phyloP scores from a whole-genome alignment of 352 stramenopile genomes.

The Globisporangium cystogenes region DNA sequence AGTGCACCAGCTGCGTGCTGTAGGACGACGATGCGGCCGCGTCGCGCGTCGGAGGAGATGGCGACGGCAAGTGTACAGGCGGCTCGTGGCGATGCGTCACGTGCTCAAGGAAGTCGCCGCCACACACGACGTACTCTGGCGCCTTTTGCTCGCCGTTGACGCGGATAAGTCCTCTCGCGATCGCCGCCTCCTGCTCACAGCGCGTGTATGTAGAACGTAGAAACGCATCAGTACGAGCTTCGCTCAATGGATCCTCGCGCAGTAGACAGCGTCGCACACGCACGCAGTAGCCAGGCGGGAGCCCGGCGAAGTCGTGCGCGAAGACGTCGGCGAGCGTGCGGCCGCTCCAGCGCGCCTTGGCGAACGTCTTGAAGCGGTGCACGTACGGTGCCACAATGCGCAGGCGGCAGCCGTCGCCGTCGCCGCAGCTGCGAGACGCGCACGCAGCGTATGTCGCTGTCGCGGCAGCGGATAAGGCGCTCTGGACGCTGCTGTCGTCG shows the following conservation, averaged over 20 bases:
- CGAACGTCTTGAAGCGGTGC: conserved; percentile 88
- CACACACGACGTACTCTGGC: conserved; percentile 63
- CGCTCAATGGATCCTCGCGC: background rate
- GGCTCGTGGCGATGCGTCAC: conserved; percentile 93
- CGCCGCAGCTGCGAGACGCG: conserved; percentile 21
- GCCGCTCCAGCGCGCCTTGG: conserved; percentile 89
- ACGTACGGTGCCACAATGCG: conserved; percentile 82
- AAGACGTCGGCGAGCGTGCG: conserved; percentile 85
- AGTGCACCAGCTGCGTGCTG: conserved; percentile 24
- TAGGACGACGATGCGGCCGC: background rate
- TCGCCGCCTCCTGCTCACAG: conserved; percentile 48
- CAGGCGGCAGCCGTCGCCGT: conserved; percentile 14
- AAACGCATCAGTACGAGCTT: background rate
- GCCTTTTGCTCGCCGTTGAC: conserved; percentile 65
- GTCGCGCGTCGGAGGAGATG: background rate
- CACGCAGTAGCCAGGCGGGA: conserved; percentile 40
- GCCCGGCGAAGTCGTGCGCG: conserved; percentile 40
- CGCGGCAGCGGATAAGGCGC: background rate
- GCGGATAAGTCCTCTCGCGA: conserved; percentile 79
- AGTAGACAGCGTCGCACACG: background rate
- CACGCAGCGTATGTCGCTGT: conserved; percentile 14
- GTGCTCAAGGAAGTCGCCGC: conserved; percentile 87
- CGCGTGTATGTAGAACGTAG: too few relatives aligned
- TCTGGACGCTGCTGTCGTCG: background rate
- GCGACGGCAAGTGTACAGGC: conserved; percentile 46